A percentile compares a stretch with the other conserved stretches of the same genome.
Evolutionary conservation across 345 rosid genomes (phyloP).

Genomic region (Salix arbutifolia): DNA sequence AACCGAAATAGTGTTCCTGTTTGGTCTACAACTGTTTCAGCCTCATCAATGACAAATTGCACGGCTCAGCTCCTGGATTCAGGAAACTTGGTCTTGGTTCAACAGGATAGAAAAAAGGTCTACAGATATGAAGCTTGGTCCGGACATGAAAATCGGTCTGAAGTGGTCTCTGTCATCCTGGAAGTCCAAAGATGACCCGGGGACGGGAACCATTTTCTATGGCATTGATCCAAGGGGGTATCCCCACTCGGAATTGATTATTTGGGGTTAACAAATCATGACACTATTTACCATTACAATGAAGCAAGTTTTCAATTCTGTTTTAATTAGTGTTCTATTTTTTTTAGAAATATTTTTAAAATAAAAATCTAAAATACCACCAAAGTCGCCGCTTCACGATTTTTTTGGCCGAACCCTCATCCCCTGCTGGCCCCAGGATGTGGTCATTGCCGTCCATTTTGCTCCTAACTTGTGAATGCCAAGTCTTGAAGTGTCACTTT

Average conservation of each 20-base stretch:
- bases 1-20: neutral
- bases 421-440: too few relatives aligned
- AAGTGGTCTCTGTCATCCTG: conserved; percentile 21
- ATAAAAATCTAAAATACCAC: too few relatives aligned
- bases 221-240: conserved; percentile 32
- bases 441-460: too few relatives aligned
- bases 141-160: conserved; percentile 10
- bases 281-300: too few relatives aligned
- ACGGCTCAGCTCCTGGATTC: conserved; percentile 25
- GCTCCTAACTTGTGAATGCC: too few relatives aligned
- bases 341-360: too few relatives aligned
- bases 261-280: too few relatives aligned
- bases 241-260: conserved; percentile 19
- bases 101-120: neutral
- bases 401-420: too few relatives aligned
- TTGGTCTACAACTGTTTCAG: conserved; percentile 4
- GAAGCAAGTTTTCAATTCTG: too few relatives aligned
- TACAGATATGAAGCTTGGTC: conserved; percentile 30
- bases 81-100: conserved; percentile 24
- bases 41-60: neutral
- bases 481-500: too few relatives aligned
- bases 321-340: too few relatives aligned
- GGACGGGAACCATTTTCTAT: conserved; percentile 7
- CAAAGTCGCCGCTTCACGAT: too few relatives aligned
- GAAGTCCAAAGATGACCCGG: conserved; percentile 30